Evolutionary conservation across 2,329 filamentous ascomycete genomes (phyloP).

Genomic region (Biscogniauxia marginata): DNA sequence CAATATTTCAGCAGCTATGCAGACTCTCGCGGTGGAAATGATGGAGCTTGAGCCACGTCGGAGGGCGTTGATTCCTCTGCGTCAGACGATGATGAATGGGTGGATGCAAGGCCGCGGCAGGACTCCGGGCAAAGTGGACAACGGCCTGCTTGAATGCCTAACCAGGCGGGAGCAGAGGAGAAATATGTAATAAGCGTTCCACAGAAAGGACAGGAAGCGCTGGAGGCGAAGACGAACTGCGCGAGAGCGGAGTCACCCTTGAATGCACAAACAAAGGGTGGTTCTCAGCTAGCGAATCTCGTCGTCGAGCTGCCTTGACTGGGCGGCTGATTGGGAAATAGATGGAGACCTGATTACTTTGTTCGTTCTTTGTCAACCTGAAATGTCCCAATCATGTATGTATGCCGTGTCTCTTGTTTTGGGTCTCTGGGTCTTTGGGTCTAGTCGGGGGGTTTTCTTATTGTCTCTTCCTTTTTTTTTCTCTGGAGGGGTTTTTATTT

Average conservation of each 20-base stretch:
- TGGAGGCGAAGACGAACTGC: neutral
- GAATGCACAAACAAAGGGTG: neutral
- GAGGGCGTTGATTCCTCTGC: neutral
- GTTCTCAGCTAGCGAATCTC: neutral
- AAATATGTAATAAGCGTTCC: neutral
- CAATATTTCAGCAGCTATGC: slow-evolving; percentile 43
- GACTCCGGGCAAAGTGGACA: neutral
- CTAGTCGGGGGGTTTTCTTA: neutral
- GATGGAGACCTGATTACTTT: neutral
- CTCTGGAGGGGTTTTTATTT: neutral
- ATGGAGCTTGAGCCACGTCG: neutral
- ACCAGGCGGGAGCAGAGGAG: neutral
- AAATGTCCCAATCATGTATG: neutral
- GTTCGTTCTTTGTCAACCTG: neutral
- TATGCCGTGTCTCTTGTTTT: neutral
- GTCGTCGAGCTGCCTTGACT: neutral
- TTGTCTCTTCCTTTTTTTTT: neutral
- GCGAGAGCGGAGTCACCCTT: neutral
- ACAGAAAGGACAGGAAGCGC: neutral
- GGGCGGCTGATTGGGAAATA: neutral
- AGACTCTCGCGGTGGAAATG: slow-evolving; percentile 9
- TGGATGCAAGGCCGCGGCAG: neutral
- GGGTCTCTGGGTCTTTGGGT: neutral
- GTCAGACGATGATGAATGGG: neutral
- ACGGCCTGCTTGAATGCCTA: neutral